Evolutionary conservation across 2,329 filamentous ascomycete species (phyloP), one percentile per base, ranked within the genome.

Genomic region (Sporothrix mexicana): DNA sequence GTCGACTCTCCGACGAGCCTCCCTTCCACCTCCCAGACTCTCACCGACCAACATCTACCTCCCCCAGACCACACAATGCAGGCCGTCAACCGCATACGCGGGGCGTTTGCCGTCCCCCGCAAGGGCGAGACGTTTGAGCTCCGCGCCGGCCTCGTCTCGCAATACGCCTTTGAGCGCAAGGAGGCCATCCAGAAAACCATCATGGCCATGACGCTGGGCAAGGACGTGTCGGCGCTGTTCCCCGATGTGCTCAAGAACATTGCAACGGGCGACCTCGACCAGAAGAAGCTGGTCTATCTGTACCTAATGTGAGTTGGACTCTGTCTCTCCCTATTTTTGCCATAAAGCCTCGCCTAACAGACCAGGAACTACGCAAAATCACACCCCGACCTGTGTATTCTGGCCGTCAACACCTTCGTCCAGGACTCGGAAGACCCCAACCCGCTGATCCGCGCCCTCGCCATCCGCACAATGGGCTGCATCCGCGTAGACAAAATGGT

Each of bases 111-210:
- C 81, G 91, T 91, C 81, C 96, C 96, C 78, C 91, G 92, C 80
- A 99, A 99, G 86, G 96, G 96, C 82, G 96, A 99, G 85, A 99
- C 96, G 17, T 98, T 97, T 81, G 96, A 99, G 87, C 85, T 99
- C 83, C 92, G 96, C 82, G 94, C 95, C 76, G 96, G 96, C 53
- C 86, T 99, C 81, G 96, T 97, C 76, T 99, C 96, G 76, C 96
- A 99, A 85, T 99, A 98, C 92, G 96, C 96, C 74, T 98, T 97
- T 84, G 96, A 99, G 88, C 92, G 94, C 79, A 99, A 99, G 84
- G 96, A 99, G 86, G 93, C 96, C 30, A 99, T 99, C 78, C 96
- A 99, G 82, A 98, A 97, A 88, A 99, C 96, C 76, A 99, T 99
- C 85, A 98, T 98, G 95, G 95, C 96, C 81, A 99, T 99, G 96